These are phyloP conservation scores for Rhodotorula sp. DNA, from an alignment of 1,284 basidiomycete genomes.

Conservation along the genomic window DNA sequence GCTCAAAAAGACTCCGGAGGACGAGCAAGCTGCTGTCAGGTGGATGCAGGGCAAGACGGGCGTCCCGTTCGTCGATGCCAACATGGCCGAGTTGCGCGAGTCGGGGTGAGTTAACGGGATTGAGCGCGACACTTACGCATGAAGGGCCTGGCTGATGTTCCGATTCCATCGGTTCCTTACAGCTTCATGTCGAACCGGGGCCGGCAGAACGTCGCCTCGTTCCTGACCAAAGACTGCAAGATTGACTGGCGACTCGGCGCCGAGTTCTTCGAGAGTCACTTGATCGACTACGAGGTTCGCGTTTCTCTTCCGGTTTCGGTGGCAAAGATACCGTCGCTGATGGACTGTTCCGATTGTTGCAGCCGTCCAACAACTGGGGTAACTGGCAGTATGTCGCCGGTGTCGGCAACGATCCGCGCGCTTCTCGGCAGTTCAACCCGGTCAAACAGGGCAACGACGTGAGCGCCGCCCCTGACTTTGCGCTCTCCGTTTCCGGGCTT, in stretches of 20 bases:
- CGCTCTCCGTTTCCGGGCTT: not conserved
- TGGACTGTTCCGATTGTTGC: not conserved
- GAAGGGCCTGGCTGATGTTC: not conserved
- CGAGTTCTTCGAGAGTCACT: conserved; percentile 53
- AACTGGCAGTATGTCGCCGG: conserved; percentile 57
- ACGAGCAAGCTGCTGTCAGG: conserved; percentile 47
- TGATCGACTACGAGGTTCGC: conserved; percentile 19
- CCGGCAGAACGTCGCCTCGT: conserved; percentile 60
- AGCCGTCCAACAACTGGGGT: conserved; percentile 14
- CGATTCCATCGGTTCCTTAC: not conserved
- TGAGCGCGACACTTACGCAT: not conserved
- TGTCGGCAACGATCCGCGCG: conserved; percentile 59
- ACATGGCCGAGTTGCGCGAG: conserved; percentile 55
- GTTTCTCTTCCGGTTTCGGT: too few relatives aligned
- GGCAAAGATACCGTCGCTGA: not conserved
- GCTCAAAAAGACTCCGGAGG: not conserved
- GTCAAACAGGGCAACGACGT: conserved; percentile 58
- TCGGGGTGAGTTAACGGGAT: conserved; percentile 50
- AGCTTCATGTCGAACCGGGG: conserved; percentile 58
- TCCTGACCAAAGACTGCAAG: conserved; percentile 57
- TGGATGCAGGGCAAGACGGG: conserved; percentile 58
- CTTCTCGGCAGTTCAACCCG: conserved; percentile 58
- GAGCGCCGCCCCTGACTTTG: not conserved
- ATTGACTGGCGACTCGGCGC: conserved; percentile 61
- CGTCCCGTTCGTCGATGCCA: conserved; percentile 59